phyloP scores from a whole-genome alignment of 225 moss, liverwort and hornwort species.

The Neckera pumila region DNA sequence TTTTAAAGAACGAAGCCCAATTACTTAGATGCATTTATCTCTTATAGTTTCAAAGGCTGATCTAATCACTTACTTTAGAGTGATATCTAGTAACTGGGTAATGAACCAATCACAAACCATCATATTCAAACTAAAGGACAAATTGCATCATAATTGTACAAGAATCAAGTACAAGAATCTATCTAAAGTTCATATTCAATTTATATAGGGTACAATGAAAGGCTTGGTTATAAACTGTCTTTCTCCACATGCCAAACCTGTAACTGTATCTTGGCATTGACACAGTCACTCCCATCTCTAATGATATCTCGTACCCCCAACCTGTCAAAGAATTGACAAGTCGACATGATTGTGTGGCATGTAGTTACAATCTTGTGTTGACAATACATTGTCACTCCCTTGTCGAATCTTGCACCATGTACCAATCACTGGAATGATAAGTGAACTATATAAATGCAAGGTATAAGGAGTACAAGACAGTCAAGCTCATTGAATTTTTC shows the following conservation, averaged over 20 bases:
- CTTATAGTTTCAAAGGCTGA: neutral
- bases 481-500: no score
- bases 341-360: neutral
- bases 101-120: neutral
- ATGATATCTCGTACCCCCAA: neutral
- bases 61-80: no score
- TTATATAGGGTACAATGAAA: fast-evolving
- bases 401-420: neutral
- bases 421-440: neutral
- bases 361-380: neutral
- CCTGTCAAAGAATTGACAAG: no score
- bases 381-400: neutral
- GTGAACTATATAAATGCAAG: neutral
- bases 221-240: neutral
- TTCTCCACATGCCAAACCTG: neutral
- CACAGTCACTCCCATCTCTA: fast-evolving
- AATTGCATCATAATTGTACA: fast-evolving
- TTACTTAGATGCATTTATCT: fast-evolving
- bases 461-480: fast-evolving
- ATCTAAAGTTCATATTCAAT: no score
- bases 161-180: neutral
- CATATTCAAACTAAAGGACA: neutral
- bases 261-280: fast-evolving
- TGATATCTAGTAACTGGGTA: no score
- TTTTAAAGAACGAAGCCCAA: fast-evolving